phyloP scores from a whole-genome alignment of 2,329 filamentous ascomycete species.

The Byssoonygena ceratinophila region DNA sequence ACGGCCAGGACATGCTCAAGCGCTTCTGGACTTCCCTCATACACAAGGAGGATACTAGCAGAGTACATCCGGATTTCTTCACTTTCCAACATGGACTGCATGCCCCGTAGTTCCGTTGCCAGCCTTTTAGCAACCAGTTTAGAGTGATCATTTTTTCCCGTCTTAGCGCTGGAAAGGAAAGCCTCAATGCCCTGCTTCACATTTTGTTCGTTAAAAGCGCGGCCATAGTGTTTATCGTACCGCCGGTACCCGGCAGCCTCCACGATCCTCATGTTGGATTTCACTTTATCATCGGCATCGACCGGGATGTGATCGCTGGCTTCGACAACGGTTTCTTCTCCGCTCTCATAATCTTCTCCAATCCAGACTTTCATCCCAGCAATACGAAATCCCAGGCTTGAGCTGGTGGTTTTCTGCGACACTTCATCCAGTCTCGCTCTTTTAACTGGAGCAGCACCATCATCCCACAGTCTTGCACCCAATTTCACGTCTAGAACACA shows the following conservation, averaged over 20 bases:
- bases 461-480: conserved; percentile 74
- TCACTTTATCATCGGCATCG: conserved; percentile 42
- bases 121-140: conserved; percentile 35
- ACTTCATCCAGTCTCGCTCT: conserved; percentile 50
- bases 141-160: conserved; percentile 34
- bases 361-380: conserved; percentile 55
- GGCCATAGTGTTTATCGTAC: conserved; percentile 58
- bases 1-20: conserved; percentile 41
- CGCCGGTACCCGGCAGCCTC: conserved; percentile 46
- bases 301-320: conserved; percentile 35
- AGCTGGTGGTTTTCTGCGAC: conserved; percentile 48
- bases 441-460: conserved; percentile 51
- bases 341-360: conserved; percentile 24
- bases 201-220: conserved; percentile 46
- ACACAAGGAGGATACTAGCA: conserved; percentile 54
- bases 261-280: conserved; percentile 34
- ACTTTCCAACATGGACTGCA: conserved; percentile 42
- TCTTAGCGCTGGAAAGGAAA: conserved; percentile 43
- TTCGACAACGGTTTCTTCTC: conserved; percentile 27
- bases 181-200: conserved; percentile 49
- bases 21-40: conserved; percentile 52
- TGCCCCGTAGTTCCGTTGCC: conserved; percentile 32
- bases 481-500: conserved; percentile 94
- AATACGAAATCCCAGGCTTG: conserved; percentile 52
- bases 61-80: conserved; percentile 59